Conservation (phyloP, 2,329 filamentous ascomycete genomes). For the Calonectria crousiana region DNA sequence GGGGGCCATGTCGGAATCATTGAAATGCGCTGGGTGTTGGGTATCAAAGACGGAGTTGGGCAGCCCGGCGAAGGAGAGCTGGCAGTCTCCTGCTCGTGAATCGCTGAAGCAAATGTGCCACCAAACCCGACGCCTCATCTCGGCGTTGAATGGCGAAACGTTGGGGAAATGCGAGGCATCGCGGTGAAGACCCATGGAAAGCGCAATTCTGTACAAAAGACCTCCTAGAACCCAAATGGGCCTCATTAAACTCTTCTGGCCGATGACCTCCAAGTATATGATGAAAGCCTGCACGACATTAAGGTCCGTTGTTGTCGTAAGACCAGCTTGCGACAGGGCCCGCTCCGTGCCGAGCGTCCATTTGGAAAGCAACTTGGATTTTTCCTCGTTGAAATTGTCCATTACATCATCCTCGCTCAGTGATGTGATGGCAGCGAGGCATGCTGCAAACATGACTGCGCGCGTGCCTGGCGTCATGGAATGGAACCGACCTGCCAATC, state of each 20-base stretch:
- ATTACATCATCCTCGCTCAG: conserved; percentile 1
- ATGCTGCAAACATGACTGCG: background rate
- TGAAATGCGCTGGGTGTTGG: background rate
- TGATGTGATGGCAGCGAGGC: background rate
- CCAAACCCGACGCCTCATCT: conserved; percentile 11
- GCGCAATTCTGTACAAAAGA: background rate
- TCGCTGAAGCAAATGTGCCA: conserved; percentile 10
- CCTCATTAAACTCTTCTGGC: background rate
- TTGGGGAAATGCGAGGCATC: background rate
- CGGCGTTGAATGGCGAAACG: background rate
- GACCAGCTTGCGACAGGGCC: background rate
- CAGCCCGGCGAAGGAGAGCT: background rate
- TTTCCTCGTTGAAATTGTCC: conserved; percentile 6
- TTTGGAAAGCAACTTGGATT: background rate
- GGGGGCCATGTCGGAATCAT: background rate
- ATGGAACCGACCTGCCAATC: background rate
- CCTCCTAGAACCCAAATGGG: background rate
- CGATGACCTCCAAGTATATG: background rate
- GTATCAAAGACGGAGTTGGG: background rate
- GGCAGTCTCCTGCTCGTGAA: background rate
- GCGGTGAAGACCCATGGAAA: conserved; percentile 5
- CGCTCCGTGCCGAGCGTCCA: background rate
- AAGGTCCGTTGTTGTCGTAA: background rate
- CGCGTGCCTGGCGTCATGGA: background rate
- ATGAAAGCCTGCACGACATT: background rate